Conservation (phyloP, 108 stramenopile species). For the Cyclotella sp. region DNA sequence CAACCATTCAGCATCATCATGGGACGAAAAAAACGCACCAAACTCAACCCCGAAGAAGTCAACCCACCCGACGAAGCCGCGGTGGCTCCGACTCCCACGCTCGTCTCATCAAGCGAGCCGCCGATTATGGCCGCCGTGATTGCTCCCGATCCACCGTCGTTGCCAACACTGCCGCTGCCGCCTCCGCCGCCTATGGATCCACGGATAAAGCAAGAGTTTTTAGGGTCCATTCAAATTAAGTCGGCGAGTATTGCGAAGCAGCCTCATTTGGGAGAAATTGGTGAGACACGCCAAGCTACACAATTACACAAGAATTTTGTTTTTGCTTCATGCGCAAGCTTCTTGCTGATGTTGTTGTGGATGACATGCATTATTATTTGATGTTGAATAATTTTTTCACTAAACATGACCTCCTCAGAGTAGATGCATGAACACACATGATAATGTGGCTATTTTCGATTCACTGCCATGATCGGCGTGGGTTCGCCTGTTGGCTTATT, state of each 20-base stretch:
- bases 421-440: too few species aligned
- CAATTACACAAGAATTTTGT: too few species aligned
- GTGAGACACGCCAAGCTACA: not conserved
- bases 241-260: slow-evolving; percentile 20
- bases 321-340: too few species aligned
- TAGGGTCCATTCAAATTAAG: slow-evolving; percentile 25
- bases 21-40: slow-evolving; percentile 12
- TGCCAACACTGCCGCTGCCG: slow-evolving; percentile 15
- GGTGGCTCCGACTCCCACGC: not conserved
- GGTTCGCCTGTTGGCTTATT: too few species aligned
- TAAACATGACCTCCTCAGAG: too few species aligned
- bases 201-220: slow-evolving; percentile 9
- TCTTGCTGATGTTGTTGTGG: too few species aligned
- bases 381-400: too few species aligned
- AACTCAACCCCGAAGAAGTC: not conserved
- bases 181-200: not conserved
- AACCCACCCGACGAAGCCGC: slow-evolving; percentile 8
- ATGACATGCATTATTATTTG: too few species aligned
- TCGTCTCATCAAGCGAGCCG: not conserved
- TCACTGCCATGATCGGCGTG: too few species aligned
- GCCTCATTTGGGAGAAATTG: slow-evolving; percentile 6
- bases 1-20: not conserved
- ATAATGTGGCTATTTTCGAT: too few species aligned
- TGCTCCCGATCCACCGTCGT: not conserved
- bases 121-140: slow-evolving; percentile 1